Percentiles rank a stretch among this genome's conserved stretches.
Evolutionary conservation across 2,329 filamentous ascomycete species (phyloP).

Genomic region (Penicillium griseofulvum): DNA sequence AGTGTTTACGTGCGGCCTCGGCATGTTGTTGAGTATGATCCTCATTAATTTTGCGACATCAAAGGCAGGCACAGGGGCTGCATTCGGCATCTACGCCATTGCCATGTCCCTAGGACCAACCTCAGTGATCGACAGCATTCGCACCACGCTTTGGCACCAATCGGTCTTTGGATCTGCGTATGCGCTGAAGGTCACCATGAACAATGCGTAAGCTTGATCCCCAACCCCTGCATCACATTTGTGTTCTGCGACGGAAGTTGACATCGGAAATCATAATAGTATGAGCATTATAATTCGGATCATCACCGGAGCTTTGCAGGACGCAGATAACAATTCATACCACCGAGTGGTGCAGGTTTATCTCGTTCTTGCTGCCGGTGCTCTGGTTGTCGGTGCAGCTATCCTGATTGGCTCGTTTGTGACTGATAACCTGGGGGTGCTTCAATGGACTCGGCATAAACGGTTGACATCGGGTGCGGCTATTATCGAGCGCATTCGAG

Average conservation of each 20-base stretch:
- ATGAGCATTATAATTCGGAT: constrained; percentile 62
- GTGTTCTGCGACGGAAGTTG: background rate
- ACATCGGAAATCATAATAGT: constrained; percentile 26
- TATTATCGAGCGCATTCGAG: constrained; percentile 44
- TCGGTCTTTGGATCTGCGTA: constrained; percentile 61
- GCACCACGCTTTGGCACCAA: constrained; percentile 60
- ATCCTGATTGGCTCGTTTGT: constrained; percentile 43
- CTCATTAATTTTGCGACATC: constrained; percentile 54
- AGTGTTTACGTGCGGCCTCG: constrained; percentile 47
- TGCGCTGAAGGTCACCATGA: constrained; percentile 60
- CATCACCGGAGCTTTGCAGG: constrained; percentile 58
- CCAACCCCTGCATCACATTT: background rate
- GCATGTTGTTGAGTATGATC: constrained; percentile 55
- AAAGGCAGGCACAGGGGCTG: constrained; percentile 54
- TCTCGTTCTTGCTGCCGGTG: constrained; percentile 51
- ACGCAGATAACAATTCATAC: constrained; percentile 57
- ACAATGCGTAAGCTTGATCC: constrained; percentile 49
- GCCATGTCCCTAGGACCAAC: constrained; percentile 57
- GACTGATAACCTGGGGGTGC: constrained; percentile 45
- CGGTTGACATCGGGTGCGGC: constrained; percentile 47
- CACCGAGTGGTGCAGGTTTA: constrained; percentile 57
- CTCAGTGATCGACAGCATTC: constrained; percentile 59
- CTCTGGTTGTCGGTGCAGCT: constrained; percentile 46
- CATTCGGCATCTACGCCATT: constrained; percentile 60
- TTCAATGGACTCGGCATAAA: constrained; percentile 60